Conservation (phyloP, 257 asterid genomes). For the Henckelia pumila region DNA sequence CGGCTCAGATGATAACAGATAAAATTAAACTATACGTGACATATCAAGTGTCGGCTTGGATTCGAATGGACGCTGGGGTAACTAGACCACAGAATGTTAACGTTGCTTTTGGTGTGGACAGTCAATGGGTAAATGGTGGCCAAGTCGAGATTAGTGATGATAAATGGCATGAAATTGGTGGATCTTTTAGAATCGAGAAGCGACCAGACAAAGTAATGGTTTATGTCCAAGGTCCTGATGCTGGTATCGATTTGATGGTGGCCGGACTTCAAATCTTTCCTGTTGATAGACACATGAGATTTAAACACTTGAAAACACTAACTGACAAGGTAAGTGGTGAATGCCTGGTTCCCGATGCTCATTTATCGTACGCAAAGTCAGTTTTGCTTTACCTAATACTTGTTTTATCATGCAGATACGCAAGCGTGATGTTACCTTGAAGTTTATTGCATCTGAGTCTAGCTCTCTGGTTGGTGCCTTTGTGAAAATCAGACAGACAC, state of each 20-base stretch:
- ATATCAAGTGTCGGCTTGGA: constrained; percentile 97
- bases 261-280: constrained; percentile 85
- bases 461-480: constrained; percentile 40
- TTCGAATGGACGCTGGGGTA: constrained; percentile 57
- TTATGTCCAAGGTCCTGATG: constrained; percentile 83
- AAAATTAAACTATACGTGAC: constrained; percentile 69
- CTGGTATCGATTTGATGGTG: constrained; percentile 81
- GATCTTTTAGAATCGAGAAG: constrained; percentile 85
- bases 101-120: constrained; percentile 83
- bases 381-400: neutral
- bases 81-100: constrained; percentile 61
- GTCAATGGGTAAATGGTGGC: constrained; percentile 91
- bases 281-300: constrained; percentile 58
- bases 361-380: neutral
- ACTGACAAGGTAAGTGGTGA: constrained; percentile 57
- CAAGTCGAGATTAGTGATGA: constrained; percentile 70
- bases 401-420: constrained; percentile 53
- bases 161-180: constrained; percentile 90
- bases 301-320: constrained; percentile 51
- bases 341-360: constrained; percentile 4
- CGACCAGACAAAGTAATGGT: constrained; percentile 57
- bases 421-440: constrained; percentile 70
- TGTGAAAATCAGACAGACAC: constrained; percentile 62
- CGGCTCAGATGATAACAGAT: constrained; percentile 80
- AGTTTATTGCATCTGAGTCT: constrained; percentile 54